These are phyloP conservation scores for Sanghuangporus baumii DNA, from an alignment of 1,284 basidiomycete genomes.

Conservation along the genomic window DNA sequence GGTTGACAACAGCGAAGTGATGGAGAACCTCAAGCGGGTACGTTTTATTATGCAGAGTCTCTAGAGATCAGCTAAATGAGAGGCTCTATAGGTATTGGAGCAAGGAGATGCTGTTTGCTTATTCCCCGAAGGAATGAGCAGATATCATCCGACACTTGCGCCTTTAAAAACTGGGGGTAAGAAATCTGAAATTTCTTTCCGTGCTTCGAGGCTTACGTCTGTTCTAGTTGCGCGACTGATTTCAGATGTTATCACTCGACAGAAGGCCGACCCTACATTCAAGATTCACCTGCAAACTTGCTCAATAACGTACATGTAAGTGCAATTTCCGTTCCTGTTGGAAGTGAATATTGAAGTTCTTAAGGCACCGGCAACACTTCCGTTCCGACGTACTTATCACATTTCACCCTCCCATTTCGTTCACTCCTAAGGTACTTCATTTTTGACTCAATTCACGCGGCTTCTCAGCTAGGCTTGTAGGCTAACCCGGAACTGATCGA, in stretches of 20 bases:
- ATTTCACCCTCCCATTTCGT: conserved; percentile 69
- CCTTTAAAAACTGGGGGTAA: conserved; percentile 80
- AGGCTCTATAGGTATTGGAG: conserved; percentile 55
- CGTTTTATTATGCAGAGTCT: conserved; percentile 14
- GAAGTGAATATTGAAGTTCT: conserved; percentile 31
- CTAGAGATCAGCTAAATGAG: neutral
- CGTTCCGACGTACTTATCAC: conserved; percentile 82
- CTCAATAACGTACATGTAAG: conserved; percentile 78
- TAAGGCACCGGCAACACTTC: conserved; percentile 65
- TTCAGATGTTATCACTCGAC: conserved; percentile 70
- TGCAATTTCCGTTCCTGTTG: conserved; percentile 5
- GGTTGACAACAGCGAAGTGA: conserved; percentile 62
- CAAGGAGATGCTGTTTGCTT: conserved; percentile 74
- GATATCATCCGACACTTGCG: conserved; percentile 77
- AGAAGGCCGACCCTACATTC: conserved; percentile 61
- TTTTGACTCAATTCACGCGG: conserved; percentile 4
- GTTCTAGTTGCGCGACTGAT: conserved; percentile 68
- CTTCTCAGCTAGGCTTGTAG: conserved; percentile 29
- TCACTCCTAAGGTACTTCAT: conserved; percentile 53
- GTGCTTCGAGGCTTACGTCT: neutral
- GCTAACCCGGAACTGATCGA: conserved; percentile 64
- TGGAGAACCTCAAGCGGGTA: conserved; percentile 66
- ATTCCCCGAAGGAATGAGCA: conserved; percentile 80
- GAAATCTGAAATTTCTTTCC: conserved; percentile 19
- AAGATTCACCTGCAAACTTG: conserved; percentile 70